phyloP scores from a whole-genome alignment of 768 basidiomycete genomes.

The Mycena galericulata region DNA sequence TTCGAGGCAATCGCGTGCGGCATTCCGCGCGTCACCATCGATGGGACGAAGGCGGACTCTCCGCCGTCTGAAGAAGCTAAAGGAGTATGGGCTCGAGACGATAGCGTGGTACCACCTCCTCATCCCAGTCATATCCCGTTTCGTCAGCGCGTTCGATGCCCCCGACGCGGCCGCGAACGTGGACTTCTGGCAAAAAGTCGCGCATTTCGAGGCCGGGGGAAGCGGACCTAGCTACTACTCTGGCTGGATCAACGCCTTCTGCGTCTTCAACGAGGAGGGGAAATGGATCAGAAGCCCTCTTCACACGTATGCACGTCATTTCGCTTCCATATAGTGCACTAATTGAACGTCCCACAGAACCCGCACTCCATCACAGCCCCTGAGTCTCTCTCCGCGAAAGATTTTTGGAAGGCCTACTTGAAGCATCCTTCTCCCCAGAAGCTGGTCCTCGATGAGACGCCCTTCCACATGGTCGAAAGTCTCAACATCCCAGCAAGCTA shows the following conservation, averaged over 20 bases:
- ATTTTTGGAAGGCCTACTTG: neutral
- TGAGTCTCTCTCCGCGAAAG: neutral
- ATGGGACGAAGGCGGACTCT: conserved; percentile 39
- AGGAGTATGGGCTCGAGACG: conserved; percentile 36
- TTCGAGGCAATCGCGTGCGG: too few species aligned
- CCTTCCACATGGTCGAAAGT: neutral
- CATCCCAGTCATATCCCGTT: neutral
- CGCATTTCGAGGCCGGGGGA: too few species aligned
- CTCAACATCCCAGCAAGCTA: neutral
- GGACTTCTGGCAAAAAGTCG: too few species aligned
- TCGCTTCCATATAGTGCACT: too few species aligned
- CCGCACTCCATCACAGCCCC: neutral
- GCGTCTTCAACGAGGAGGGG: conserved; percentile 28
- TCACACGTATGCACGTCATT: neutral
- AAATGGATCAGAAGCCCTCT: conserved; percentile 22
- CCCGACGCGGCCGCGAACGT: too few species aligned
- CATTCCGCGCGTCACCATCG: conserved; percentile 5
- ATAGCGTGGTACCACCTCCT: conserved; percentile 34
- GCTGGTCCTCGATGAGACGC: too few species aligned
- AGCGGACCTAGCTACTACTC: too few species aligned
- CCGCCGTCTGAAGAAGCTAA: conserved; percentile 36
- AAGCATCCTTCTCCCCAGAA: too few species aligned
- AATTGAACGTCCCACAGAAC: too few species aligned
- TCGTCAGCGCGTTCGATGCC: conserved; percentile 7
- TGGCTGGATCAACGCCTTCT: too few species aligned